A percentile compares a stretch with the other conserved stretches of the same genome.
Evolutionary conservation across 1,139 yeast genomes (phyloP).

Genomic region (Geotrichum carabidarum): DNA sequence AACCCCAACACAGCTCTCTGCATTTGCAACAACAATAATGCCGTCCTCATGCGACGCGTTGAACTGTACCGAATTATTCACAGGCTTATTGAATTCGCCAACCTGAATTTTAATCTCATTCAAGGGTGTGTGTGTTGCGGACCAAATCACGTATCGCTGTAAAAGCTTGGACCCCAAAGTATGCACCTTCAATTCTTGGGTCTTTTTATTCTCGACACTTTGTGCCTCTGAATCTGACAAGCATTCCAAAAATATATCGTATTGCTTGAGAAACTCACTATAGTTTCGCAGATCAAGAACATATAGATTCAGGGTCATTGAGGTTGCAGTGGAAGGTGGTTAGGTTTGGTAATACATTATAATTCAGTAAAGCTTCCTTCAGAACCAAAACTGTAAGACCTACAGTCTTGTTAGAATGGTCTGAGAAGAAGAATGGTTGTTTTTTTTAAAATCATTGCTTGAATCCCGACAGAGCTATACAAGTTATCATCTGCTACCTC

Average conservation of each 20-base stretch:
- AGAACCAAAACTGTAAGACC: too few relatives aligned
- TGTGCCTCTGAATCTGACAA: background rate
- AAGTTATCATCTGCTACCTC: too few relatives aligned
- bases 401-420: too few relatives aligned
- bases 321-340: background rate
- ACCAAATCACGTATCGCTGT: slow-evolving; percentile 5
- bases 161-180: slow-evolving; percentile 11
- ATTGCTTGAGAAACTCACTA: background rate
- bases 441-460: too few relatives aligned
- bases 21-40: background rate
- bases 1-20: slow-evolving; percentile 1
- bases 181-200: background rate
- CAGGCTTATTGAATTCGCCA: slow-evolving; percentile 5
- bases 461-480: too few relatives aligned
- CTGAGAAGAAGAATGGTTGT: too few relatives aligned
- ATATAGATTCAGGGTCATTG: background rate
- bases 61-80: background rate
- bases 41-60: slow-evolving; percentile 13
- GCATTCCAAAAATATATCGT: background rate
- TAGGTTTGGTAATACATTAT: too few relatives aligned
- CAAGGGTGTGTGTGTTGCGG: background rate
- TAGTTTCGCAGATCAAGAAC: background rate
- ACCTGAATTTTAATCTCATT: background rate
- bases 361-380: too few relatives aligned
- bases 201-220: slow-evolving; percentile 2